A percentile compares a stretch with the other conserved stretches of the same genome.
phyloP scores from a whole-genome alignment of 164 flowering plant genomes.

The Euptelea pleiosperma region DNA sequence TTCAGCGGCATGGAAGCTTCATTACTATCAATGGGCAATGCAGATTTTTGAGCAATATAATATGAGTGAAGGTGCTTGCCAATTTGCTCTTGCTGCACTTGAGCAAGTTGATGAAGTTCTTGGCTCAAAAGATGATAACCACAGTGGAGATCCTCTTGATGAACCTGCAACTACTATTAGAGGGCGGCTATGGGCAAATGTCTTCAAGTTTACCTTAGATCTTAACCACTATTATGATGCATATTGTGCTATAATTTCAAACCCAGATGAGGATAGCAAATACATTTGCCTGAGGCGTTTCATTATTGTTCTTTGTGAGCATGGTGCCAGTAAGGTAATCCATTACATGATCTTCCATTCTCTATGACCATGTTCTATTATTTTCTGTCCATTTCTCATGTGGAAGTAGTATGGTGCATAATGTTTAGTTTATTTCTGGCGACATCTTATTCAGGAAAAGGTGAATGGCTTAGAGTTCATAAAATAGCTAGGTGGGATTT shows the following conservation, averaged over 20 bases:
- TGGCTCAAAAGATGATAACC: slow-evolving; percentile 20
- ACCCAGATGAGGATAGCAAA: slow-evolving; percentile 95
- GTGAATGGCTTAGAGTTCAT: not conserved
- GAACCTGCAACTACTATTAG: slow-evolving; percentile 61
- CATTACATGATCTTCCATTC: not conserved
- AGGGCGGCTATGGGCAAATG: slow-evolving; percentile 96
- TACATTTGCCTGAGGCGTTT: slow-evolving; percentile 86
- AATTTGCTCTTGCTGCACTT: slow-evolving; percentile 94
- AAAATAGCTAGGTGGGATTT: not conserved
- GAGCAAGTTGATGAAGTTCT: slow-evolving; percentile 93
- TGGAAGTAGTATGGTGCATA: too few relatives aligned
- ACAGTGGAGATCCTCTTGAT: slow-evolving; percentile 22
- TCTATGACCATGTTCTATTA: not conserved
- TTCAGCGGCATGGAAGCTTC: slow-evolving; percentile 76
- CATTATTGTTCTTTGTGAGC: slow-evolving; percentile 84
- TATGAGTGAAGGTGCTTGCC: slow-evolving; percentile 81
- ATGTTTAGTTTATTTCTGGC: too few relatives aligned
- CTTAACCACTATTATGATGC: slow-evolving; percentile 72
- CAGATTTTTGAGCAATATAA: slow-evolving; percentile 87
- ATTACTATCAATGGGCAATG: slow-evolving; percentile 94
- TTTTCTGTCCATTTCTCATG: not conserved
- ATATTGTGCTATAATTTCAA: slow-evolving; percentile 93
- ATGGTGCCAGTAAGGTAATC: slow-evolving; percentile 69
- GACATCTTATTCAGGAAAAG: too few relatives aligned
- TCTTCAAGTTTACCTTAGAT: slow-evolving; percentile 85